A percentile compares a stretch with the other conserved stretches of the same genome.
Evolutionary conservation across 371 early-diverging fungal species (phyloP).

Genomic region (Synchytrium microbalum): DNA sequence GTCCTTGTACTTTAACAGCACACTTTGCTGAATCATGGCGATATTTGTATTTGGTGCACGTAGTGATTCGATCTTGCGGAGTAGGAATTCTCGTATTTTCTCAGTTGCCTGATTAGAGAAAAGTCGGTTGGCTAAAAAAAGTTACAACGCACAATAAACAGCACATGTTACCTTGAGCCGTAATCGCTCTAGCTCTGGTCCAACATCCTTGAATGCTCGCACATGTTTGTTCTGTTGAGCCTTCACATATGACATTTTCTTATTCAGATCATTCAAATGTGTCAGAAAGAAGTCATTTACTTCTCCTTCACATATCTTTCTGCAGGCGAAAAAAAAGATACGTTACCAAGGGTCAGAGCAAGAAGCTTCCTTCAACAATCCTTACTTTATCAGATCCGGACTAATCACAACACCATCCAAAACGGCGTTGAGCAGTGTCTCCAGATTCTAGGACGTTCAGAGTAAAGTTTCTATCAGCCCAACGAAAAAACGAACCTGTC

Average conservation of each 20-base stretch:
- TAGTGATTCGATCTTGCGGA: conserved; percentile 72
- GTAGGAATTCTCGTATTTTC: conserved; percentile 76
- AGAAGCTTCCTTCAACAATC: too few relatives aligned
- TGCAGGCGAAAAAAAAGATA: conserved; percentile 16
- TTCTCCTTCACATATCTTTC: conserved; percentile 79
- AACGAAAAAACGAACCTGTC: not conserved
- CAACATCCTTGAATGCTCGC: conserved; percentile 69
- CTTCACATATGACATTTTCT: conserved; percentile 76
- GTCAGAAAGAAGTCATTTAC: conserved; percentile 79
- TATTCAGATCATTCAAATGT: conserved; percentile 68
- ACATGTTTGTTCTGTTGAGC: conserved; percentile 57
- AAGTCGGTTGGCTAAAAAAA: not conserved
- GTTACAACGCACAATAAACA: not conserved
- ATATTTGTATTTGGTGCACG: conserved; percentile 84
- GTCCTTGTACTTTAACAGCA: conserved; percentile 78
- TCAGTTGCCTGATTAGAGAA: conserved; percentile 49
- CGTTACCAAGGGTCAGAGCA: too few relatives aligned
- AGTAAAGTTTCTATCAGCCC: not conserved
- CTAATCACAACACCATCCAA: conserved; percentile 76
- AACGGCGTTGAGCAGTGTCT: conserved; percentile 46
- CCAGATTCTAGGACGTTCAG: not conserved
- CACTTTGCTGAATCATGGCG: conserved; percentile 80
- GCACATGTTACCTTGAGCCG: conserved; percentile 49
- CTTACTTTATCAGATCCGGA: conserved; percentile 64
- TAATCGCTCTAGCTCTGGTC: conserved; percentile 81